Percentiles rank a stretch among this genome's conserved stretches.
Conservation (phyloP, 1,139 yeast species). For the Yamadazyma kanchanaburiensis region DNA sequence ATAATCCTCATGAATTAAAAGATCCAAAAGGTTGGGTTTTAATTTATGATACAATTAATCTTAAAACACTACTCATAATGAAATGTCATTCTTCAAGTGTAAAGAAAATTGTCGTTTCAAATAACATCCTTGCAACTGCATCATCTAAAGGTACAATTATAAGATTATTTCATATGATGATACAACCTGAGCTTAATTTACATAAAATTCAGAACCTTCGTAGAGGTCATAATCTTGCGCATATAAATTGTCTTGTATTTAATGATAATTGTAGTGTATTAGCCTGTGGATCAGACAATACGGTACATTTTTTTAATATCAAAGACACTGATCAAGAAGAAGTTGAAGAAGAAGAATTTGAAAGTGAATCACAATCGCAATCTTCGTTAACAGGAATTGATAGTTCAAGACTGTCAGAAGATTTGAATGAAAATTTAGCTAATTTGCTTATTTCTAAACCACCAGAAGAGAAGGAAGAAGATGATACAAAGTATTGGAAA, state of each 20-base stretch:
- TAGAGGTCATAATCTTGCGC: conserved; percentile 64
- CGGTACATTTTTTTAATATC: conserved; percentile 62
- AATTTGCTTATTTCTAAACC: conserved; percentile 34
- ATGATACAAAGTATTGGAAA: conserved; percentile 13
- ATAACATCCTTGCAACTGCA: conserved; percentile 58
- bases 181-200: conserved; percentile 14
- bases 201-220: conserved; percentile 52
- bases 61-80: conserved; percentile 54
- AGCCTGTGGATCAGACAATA: conserved; percentile 68
- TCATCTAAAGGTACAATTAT: conserved; percentile 72
- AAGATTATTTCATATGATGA: conserved; percentile 38
- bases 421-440: conserved; percentile 44
- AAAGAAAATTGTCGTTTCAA: conserved; percentile 45
- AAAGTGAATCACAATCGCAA: conserved; percentile 3
- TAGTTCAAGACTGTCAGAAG: conserved; percentile 28
- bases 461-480: conserved; percentile 6
- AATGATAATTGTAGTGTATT: conserved; percentile 47
- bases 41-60: conserved; percentile 57
- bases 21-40: conserved; percentile 41
- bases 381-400: conserved; percentile 7
- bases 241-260: conserved; percentile 54
- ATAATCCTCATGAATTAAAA: conserved; percentile 8
- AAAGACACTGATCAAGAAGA: conserved; percentile 13
- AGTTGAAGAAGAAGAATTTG: conserved; percentile 10
- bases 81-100: conserved; percentile 57